Conservation (phyloP, 805 yeast genomes). For the Tetrapisispora phaffii region DNA sequence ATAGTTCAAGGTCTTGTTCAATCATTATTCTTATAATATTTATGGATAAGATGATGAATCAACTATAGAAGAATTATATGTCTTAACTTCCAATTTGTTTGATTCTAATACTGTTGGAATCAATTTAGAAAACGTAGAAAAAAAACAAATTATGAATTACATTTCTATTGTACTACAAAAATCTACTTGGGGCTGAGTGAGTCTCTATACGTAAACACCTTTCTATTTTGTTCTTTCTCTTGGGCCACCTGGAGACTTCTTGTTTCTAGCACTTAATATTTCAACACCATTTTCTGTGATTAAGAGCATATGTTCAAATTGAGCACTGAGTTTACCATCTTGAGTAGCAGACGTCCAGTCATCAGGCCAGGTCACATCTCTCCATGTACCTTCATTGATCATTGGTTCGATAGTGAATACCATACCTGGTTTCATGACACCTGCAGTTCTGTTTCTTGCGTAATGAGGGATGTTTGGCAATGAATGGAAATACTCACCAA, state of each 20-base stretch:
- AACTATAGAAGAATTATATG: too few relatives aligned
- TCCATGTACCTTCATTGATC: constrained; percentile 77
- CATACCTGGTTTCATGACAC: constrained; percentile 92
- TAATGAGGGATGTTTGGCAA: constrained; percentile 92
- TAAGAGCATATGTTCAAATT: constrained; percentile 86
- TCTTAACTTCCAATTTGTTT: too few relatives aligned
- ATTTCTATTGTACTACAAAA: background rate
- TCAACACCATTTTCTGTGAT: constrained; percentile 93
- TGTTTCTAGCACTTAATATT: constrained; percentile 72
- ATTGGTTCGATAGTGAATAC: constrained; percentile 96
- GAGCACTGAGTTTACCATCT: constrained; percentile 87
- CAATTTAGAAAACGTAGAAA: too few relatives aligned
- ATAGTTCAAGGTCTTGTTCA: too few relatives aligned
- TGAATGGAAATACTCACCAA: constrained; percentile 76
- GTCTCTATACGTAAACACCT: background rate
- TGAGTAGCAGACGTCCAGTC: constrained; percentile 91
- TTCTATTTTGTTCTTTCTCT: constrained; percentile 39
- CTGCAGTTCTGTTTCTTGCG: constrained; percentile 85
- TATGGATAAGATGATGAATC: too few relatives aligned
- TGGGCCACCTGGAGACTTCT: constrained; percentile 84
- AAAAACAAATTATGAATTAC: background rate
- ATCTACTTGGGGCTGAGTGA: background rate
- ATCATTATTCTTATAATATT: too few relatives aligned
- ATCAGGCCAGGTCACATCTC: constrained; percentile 90
- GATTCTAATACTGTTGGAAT: too few relatives aligned